These are phyloP conservation scores for Chlamydomonas sphaeroides DNA, from an alignment of 139 green algal genomes.

Conservation along the genomic window DNA sequence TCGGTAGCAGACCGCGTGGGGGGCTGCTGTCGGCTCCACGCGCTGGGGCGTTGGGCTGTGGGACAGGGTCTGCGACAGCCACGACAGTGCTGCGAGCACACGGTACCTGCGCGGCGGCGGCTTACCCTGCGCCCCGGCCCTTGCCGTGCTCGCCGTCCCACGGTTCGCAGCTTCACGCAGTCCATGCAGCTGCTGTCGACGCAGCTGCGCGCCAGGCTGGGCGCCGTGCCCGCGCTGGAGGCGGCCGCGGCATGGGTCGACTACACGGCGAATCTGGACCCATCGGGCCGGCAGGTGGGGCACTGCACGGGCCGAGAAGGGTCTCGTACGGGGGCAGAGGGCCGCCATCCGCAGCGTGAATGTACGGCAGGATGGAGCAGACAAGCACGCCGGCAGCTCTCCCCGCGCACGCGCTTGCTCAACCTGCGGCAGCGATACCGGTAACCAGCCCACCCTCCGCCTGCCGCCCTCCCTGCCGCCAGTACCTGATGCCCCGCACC, in stretches of 20 bases:
- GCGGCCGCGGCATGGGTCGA: slow-evolving; percentile 20
- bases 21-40: background rate
- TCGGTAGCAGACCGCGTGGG: background rate
- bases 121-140: too few species aligned
- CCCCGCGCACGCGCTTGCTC: too few species aligned
- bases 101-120: background rate
- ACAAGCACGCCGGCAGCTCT: too few species aligned
- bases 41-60: background rate
- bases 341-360: too few species aligned
- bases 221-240: background rate
- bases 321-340: too few species aligned
- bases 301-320: background rate
- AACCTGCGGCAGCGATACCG: too few species aligned
- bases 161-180: background rate
- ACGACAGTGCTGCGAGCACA: too few species aligned
- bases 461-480: too few species aligned
- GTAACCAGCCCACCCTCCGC: too few species aligned
- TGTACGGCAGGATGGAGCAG: too few species aligned
- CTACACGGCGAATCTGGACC: slow-evolving; percentile 1
- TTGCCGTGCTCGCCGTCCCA: background rate
- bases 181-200: slow-evolving; percentile 23
- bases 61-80: too few species aligned
- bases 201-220: slow-evolving; percentile 23
- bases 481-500: too few species aligned
- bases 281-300: background rate